Base-by-base conservation (phyloP, 2,329 filamentous ascomycete species). In the Xylogone sp. region DNA sequence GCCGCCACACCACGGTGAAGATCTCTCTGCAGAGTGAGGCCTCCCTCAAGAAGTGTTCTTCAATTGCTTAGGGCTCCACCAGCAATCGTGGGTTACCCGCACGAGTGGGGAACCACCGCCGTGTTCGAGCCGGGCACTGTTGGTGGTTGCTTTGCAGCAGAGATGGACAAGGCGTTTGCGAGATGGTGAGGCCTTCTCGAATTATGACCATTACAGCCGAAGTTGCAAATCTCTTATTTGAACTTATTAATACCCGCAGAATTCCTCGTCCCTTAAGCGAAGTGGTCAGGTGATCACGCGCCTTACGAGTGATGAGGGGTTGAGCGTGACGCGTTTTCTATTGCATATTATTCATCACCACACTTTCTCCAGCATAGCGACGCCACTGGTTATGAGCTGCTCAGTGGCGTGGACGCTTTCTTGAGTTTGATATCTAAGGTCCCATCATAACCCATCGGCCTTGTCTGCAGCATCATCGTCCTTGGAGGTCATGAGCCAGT, bases 21-120 rank as follows among this genome's bases (percentile, higher is more conserved):
- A 83, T 75, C 69, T 69, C 82, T 85, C 80, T 86, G 83, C 82
- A 83, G 81, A 84, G 83, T 86, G 79, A 86, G 71, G 52, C 83
- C 83, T 84, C 82, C 78, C 83, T 86, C 76, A 82, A 85, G 82
- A 63, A 56, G 67, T 86, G 64, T 74, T 81, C 79, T 81, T 79
- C 83, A 84, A 39, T 80, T 82, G 79, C 83, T 84, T 79, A 86
- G 71, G 81, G 75, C 71, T 71, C 68, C 73, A 66, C 70, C 69
- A 82, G 76, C 74, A 70, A 77, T 86, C 83, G 79, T 76, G 75
- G 78, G 83, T 77, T 86, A 69, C 83, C 83, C 77, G 64, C 76
- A 75, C 77, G 82, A 86, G 82, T 84, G 79, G 76, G 71, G 68
- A 70, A 52, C 75, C 81, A 82, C 82, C 83, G 79, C 81, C 60